Percentiles rank a stretch among this genome's conserved stretches.
Evolutionary conservation across 1,139 yeast species (phyloP).

Genomic region (Nadsonia starkeyi-henricii): DNA sequence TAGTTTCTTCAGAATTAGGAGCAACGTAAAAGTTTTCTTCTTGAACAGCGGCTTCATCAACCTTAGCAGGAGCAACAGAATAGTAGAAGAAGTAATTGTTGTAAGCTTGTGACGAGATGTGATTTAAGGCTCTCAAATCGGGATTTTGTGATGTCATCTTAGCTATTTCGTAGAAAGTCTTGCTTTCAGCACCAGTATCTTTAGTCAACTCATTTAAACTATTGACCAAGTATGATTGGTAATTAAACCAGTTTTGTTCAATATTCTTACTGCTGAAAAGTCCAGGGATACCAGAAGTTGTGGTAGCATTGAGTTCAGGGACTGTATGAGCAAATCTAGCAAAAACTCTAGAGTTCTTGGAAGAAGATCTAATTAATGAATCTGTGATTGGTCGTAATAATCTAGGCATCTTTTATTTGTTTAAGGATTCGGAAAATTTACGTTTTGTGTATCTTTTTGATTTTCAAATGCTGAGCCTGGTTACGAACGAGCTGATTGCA

Average conservation of each 20-base stretch:
- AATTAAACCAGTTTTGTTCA: slow-evolving; percentile 65
- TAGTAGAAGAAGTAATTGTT: slow-evolving; percentile 77
- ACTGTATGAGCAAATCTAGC: slow-evolving; percentile 13
- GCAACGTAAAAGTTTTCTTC: slow-evolving; percentile 2
- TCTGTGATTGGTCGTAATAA: background rate
- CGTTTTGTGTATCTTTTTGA: background rate
- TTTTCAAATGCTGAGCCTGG: background rate
- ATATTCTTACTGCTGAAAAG: slow-evolving; percentile 58
- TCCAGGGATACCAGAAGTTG: slow-evolving; percentile 50
- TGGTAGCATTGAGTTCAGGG: slow-evolving; percentile 20
- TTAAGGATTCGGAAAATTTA: background rate
- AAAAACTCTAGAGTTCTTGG: background rate
- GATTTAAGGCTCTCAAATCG: slow-evolving; percentile 45
- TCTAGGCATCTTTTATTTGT: background rate
- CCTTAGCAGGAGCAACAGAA: slow-evolving; percentile 17
- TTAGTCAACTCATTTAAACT: slow-evolving; percentile 38
- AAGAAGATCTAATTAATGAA: background rate
- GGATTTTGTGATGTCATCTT: slow-evolving; percentile 57
- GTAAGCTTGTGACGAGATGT: slow-evolving; percentile 80
- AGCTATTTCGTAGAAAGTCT: slow-evolving; percentile 37
- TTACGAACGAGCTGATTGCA: background rate
- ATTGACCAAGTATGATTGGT: slow-evolving; percentile 56
- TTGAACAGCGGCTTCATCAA: slow-evolving; percentile 8
- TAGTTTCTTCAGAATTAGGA: slow-evolving; percentile 6
- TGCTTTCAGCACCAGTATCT: slow-evolving; percentile 12